Evolutionary conservation across 1,284 basidiomycete species (phyloP).

Genomic region (Omphalotus olearius): DNA sequence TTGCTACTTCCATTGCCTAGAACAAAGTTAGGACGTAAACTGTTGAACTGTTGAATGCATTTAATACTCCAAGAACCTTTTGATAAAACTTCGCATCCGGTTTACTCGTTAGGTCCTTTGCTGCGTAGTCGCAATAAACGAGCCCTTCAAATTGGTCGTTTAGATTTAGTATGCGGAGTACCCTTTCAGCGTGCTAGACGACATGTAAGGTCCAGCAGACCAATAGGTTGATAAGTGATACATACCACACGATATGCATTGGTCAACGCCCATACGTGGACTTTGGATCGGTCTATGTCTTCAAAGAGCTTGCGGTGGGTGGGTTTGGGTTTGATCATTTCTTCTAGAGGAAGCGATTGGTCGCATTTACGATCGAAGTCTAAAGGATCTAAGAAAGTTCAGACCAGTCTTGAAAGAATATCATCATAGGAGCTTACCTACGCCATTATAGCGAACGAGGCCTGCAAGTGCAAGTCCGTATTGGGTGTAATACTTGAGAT

Average conservation of each 20-base stretch:
- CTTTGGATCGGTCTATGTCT: slow-evolving; percentile 77
- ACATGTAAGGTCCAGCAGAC: neutral
- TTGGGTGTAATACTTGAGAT: slow-evolving; percentile 71
- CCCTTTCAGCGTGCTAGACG: slow-evolving; percentile 73
- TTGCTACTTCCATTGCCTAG: slow-evolving; percentile 62
- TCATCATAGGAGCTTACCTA: slow-evolving; percentile 46
- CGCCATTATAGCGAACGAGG: slow-evolving; percentile 72
- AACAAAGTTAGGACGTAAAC: slow-evolving; percentile 4
- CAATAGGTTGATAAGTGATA: neutral
- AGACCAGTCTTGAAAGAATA: neutral
- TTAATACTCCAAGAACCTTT: slow-evolving; percentile 39
- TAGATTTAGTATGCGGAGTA: slow-evolving; percentile 71
- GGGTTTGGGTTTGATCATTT: slow-evolving; percentile 70
- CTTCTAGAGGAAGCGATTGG: slow-evolving; percentile 77
- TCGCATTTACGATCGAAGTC: slow-evolving; percentile 88
- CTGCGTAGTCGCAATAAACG: slow-evolving; percentile 77
- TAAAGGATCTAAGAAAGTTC: slow-evolving; percentile 57
- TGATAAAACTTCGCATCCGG: slow-evolving; percentile 72
- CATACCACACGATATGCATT: slow-evolving; percentile 76
- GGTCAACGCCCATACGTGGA: slow-evolving; percentile 78
- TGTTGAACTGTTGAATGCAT: neutral
- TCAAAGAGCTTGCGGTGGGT: slow-evolving; percentile 62
- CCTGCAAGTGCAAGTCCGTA: slow-evolving; percentile 87
- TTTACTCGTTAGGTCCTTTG: slow-evolving; percentile 75
- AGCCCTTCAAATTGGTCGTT: slow-evolving; percentile 77